These are phyloP conservation scores for Plantago ovata DNA, from an alignment of 257 asterid species.

Conservation along the genomic window DNA sequence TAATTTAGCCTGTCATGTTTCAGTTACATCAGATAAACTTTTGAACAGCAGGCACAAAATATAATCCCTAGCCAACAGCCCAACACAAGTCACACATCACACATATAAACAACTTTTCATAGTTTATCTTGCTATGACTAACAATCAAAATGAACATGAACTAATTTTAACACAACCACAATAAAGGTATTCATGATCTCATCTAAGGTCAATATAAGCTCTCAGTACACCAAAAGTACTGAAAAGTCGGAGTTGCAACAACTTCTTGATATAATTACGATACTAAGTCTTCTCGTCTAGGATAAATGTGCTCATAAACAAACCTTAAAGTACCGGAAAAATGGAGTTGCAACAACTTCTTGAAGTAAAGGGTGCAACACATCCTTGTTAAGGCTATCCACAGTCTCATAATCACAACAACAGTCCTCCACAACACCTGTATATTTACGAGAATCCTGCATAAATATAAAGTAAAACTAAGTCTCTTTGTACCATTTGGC, in stretches of 20 bases:
- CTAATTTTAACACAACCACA: constrained; percentile 4
- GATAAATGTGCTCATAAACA: too few species aligned
- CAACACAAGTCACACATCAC: not conserved
- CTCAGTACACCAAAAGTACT: constrained; percentile 66
- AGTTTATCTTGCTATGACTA: not conserved
- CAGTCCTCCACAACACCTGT: constrained; percentile 93
- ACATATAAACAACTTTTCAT: not conserved
- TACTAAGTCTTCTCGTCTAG: too few species aligned
- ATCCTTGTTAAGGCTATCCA: constrained; percentile 71
- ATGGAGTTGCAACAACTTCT: constrained; percentile 79
- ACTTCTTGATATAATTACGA: constrained; percentile 82
- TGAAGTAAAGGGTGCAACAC: constrained; percentile 85
- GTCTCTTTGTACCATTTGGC: constrained; percentile 4
- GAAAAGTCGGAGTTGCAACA: constrained; percentile 77
- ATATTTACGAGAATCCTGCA: constrained; percentile 85
- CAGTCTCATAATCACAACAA: constrained; percentile 97
- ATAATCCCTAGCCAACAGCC: not conserved
- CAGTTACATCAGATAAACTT: constrained; percentile 21
- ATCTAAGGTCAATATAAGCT: constrained; percentile 11
- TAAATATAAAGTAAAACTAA: constrained; percentile 21
- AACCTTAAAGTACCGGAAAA: constrained; percentile 93
- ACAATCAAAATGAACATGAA: not conserved
- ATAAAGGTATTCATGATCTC: constrained; percentile 4
- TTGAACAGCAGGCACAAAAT: constrained; percentile 15
- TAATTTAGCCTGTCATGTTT: constrained; percentile 68